Evolutionary conservation across 129 eudicot species (phyloP).

Genomic region (Calendula officinalis): DNA sequence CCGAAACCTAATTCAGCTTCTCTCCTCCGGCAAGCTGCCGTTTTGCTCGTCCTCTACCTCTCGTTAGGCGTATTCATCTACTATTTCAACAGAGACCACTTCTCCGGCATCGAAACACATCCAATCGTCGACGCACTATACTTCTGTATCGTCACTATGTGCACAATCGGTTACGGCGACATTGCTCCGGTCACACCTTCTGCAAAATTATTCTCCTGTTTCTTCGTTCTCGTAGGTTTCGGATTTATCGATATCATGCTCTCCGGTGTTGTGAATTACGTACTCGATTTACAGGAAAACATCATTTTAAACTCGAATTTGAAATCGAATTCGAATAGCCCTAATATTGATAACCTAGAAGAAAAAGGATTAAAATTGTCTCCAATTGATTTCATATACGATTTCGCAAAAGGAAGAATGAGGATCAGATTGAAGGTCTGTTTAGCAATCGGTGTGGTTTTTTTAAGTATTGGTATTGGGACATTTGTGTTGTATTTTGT

Average conservation of each 20-base stretch:
- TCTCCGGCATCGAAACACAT: constrained; percentile 50
- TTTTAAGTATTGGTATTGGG: constrained; percentile 51
- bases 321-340: constrained; percentile 4
- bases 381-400: constrained; percentile 34
- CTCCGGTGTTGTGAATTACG: constrained; percentile 48
- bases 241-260: constrained; percentile 61
- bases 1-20: constrained; percentile 37
- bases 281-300: constrained; percentile 52
- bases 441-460: constrained; percentile 43
- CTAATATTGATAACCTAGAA: constrained; percentile 1
- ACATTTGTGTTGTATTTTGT: constrained; percentile 32
- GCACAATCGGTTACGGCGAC: constrained; percentile 71
- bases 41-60: constrained; percentile 44
- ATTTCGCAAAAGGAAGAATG: constrained; percentile 58
- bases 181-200: constrained; percentile 49
- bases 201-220: constrained; percentile 50
- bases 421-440: constrained; percentile 55
- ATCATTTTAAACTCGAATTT: constrained; percentile 19
- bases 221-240: constrained; percentile 52
- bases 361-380: constrained; percentile 6
- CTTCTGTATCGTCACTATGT: constrained; percentile 71
- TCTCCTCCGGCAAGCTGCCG: constrained; percentile 39
- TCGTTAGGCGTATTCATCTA: constrained; percentile 46
- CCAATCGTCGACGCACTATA: constrained; percentile 54
- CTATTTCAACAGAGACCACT: constrained; percentile 43